Conservation (phyloP, 2,329 filamentous ascomycete species). For the Rosellinia necatrix region DNA sequence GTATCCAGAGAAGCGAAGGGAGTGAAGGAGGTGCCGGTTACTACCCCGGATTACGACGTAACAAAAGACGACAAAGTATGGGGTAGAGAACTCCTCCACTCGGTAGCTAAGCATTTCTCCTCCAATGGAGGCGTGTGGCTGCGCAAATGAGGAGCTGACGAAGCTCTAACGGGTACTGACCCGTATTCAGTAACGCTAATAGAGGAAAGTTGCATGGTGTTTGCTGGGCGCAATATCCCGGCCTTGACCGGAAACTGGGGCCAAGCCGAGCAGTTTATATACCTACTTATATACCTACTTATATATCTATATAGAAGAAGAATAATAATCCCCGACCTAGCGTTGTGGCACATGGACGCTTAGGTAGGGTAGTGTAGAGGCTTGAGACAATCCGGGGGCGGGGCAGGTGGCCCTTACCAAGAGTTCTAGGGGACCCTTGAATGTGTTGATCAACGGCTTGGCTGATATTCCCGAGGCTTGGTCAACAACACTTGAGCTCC, state of each 20-base stretch:
- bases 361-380: neutral
- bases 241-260: neutral
- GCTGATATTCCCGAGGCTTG: neutral
- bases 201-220: neutral
- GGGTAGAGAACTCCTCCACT: neutral
- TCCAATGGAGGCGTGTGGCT: neutral
- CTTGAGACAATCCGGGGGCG: neutral
- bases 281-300: no score
- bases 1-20: neutral
- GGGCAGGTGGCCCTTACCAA: neutral
- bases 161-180: no score
- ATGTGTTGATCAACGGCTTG: neutral
- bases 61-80: neutral
- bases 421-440: neutral
- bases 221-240: neutral
- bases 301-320: no score
- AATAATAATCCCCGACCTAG: neutral
- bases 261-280: no score
- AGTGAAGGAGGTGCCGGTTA: constrained; percentile 4
- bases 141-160: neutral
- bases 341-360: neutral
- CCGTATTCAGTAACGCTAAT: neutral
- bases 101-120: neutral
- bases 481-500: no score
- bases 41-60: neutral